Evolutionary conservation across 2,329 filamentous ascomycete species (phyloP), one percentile per base, ranked within the genome.

Genomic region (Fusarium citri): DNA sequence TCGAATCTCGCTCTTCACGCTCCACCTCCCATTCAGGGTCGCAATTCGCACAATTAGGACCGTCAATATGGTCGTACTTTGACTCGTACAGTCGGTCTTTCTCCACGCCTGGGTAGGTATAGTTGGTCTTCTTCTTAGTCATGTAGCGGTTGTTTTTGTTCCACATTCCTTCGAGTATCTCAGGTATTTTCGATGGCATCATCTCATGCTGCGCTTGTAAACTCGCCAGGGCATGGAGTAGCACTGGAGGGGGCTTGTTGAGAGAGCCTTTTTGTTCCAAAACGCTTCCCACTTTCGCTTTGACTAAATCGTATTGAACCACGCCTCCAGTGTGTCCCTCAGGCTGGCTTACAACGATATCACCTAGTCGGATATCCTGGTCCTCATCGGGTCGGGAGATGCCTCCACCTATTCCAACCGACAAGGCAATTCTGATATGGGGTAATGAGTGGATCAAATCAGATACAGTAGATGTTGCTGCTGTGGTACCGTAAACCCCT

Each of bases 371-470:
- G 12, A 78, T 66, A 11, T 78, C 76, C 3, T 58, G 48, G 9
- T 26, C 40, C 3, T 45, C 23, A 1, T 30, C 11, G 1, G 57
- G 62, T 1, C 11, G 14, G 2, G 69, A 20, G 12, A 73, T 41
- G 1, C 55, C 76, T 1, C 88, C 86, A 2, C 86, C 87, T 74
- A 82, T 83, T 1, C 80, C 77, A 63, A 75, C 69, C 20, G 75
- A 14, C 2, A 76, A 40, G 1, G 64, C 68, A 18, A 76, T 26
- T 0, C 58, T 54, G 3, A 76, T 69, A 3, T 67, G 55, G 5
- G 72, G 69, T 4, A 77, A 40, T 2, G 71, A 69, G 0, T 53
- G 8, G 2, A 70, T 15, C 4, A 77, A 43, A 10, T 54, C 20
- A 1, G 55, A 51, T 2, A 55, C 74, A 0, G 64, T 71, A 5